Conservation (phyloP, 129 eudicot genomes). For the Chrysanthemum lavandulifolium region DNA sequence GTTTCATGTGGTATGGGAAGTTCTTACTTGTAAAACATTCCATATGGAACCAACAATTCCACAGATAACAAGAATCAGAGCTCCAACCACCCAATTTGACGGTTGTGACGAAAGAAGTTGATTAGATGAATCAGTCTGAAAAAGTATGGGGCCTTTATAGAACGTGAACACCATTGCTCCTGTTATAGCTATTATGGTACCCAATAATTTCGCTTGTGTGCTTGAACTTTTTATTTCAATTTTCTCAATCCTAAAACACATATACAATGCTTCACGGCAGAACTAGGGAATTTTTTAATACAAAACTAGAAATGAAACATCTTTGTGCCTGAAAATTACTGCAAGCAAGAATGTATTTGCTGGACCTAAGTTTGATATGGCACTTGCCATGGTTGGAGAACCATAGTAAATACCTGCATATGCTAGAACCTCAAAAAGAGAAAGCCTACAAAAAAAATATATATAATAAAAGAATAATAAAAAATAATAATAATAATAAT, state of each 20-base stretch:
- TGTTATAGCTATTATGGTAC: constrained; percentile 27
- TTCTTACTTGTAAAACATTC: constrained; percentile 18
- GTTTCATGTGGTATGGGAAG: not conserved
- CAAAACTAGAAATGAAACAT: no score
- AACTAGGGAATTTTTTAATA: no score
- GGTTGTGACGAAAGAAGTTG: constrained; percentile 2
- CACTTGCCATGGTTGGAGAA: constrained; percentile 46
- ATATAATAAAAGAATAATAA: no score
- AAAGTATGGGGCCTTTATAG: constrained; percentile 34
- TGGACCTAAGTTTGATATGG: constrained; percentile 41
- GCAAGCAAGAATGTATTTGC: constrained; percentile 42
- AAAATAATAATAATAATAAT: no score
- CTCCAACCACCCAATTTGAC: constrained; percentile 20
- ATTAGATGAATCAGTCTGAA: constrained; percentile 1
- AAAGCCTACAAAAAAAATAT: constrained; percentile 27
- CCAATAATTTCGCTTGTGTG: constrained; percentile 35
- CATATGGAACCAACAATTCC: constrained; percentile 4
- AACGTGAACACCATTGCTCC: constrained; percentile 41
- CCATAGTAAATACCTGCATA: constrained; percentile 38
- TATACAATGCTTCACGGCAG: not conserved
- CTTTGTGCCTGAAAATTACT: constrained; percentile 32
- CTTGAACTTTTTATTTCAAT: constrained; percentile 28
- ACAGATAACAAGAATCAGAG: constrained; percentile 4
- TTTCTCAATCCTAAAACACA: constrained; percentile 38
- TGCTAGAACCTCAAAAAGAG: constrained; percentile 32